Evolutionary conservation across 768 basidiomycete species (phyloP).

Genomic region (Tubosaeta sp.): DNA sequence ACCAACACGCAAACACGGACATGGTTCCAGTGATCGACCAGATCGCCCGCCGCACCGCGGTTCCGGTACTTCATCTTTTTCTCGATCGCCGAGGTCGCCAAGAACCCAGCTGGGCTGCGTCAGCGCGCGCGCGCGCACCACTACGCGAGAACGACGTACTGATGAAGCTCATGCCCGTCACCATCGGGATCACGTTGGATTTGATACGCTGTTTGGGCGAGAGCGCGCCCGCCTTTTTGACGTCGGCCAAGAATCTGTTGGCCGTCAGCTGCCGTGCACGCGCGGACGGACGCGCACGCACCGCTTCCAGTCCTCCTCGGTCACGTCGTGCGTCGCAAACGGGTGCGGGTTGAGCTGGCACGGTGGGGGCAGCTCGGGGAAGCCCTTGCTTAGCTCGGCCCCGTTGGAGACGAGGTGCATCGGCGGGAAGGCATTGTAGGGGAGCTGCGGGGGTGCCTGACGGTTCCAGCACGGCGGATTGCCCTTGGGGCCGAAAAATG

Average conservation of each 20-base stretch:
- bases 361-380: slow-evolving; percentile 41
- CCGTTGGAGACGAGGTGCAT: slow-evolving; percentile 29
- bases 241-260: slow-evolving; percentile 37
- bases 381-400: slow-evolving; percentile 36
- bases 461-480: slow-evolving; percentile 27
- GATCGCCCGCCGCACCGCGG: slow-evolving; percentile 34
- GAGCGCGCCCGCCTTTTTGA: slow-evolving; percentile 33
- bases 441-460: slow-evolving; percentile 7
- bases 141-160: slow-evolving; percentile 6
- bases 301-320: slow-evolving; percentile 48
- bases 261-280: too few species aligned
- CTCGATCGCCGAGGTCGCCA: slow-evolving; percentile 13
- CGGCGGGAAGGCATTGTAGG: slow-evolving; percentile 24
- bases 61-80: slow-evolving; percentile 35
- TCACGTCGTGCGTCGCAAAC: slow-evolving; percentile 47
- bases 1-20: slow-evolving; percentile 8
- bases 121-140: background rate
- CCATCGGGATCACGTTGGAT: slow-evolving; percentile 27
- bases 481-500: slow-evolving; percentile 28
- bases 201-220: slow-evolving; percentile 32
- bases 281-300: slow-evolving; percentile 9
- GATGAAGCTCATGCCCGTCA: slow-evolving; percentile 29
- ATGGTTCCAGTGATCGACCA: slow-evolving; percentile 49
- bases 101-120: slow-evolving; percentile 13
- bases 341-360: slow-evolving; percentile 40